phyloP scores from a whole-genome alignment of 139 green algal genomes.

The Pseudopediastrum boryanum region DNA sequence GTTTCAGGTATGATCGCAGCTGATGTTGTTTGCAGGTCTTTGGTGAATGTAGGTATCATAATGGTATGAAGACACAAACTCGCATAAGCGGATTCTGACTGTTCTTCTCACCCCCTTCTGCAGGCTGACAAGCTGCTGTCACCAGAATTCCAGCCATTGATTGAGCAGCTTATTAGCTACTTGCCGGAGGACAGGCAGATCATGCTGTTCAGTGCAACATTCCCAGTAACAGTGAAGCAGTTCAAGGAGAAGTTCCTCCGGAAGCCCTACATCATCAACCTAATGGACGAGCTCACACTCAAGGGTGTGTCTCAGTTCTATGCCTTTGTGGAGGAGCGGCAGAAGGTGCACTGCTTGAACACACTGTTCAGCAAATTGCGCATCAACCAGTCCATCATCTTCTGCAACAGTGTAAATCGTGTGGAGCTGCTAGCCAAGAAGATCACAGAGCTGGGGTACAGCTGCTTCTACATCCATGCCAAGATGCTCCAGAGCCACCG shows the following conservation, averaged over 20 bases:
- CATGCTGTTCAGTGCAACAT: constrained; percentile 97
- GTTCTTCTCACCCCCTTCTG: too few relatives aligned
- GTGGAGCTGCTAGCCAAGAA: constrained; percentile 99
- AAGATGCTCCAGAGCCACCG: constrained; percentile 99
- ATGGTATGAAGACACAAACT: too few relatives aligned
- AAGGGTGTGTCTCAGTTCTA: constrained; percentile 98
- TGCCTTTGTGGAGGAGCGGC: constrained; percentile 98
- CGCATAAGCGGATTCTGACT: too few relatives aligned
- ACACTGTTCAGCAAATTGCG: constrained; percentile 94
- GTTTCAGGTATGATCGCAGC: background rate
- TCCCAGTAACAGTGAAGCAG: constrained; percentile 97
- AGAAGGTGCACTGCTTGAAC: constrained; percentile 96
- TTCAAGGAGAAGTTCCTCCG: constrained; percentile 97
- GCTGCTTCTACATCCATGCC: constrained; percentile 99
- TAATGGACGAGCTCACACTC: constrained; percentile 99
- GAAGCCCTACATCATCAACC: constrained; percentile 97
- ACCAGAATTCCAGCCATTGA: constrained; percentile 95
- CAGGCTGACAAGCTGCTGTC: constrained; percentile 97
- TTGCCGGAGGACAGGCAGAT: constrained; percentile 91
- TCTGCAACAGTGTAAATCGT: constrained; percentile 99
- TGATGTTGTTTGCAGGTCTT: background rate
- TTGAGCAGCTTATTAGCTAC: constrained; percentile 95
- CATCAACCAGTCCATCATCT: constrained; percentile 99
- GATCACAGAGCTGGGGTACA: constrained; percentile 99
- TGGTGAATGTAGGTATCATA: too few relatives aligned